Evolutionary conservation across 2,329 filamentous ascomycete genomes (phyloP), one percentile per base, ranked within the genome.

Genomic region (Paecilomyces niveus): DNA sequence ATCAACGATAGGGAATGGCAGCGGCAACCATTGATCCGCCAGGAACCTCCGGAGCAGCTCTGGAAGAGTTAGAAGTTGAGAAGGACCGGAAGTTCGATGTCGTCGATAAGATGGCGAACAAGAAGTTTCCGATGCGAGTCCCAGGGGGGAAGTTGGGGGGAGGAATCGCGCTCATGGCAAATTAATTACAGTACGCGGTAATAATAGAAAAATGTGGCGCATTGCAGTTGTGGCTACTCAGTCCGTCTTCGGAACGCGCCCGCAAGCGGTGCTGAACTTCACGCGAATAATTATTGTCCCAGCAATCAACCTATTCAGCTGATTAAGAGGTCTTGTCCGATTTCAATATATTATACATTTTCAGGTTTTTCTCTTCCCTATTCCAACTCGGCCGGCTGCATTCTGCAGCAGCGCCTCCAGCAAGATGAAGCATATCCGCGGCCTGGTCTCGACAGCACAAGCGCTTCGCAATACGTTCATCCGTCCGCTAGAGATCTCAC

Each of bases 401-500:
- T n/a, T 39, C 49, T 13, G n/a, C 29, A 49, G 21, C 15, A n/a
- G 33, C 33, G n/a, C 31, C 52, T 51, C 13, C 7, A n/a, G 29
- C 58, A 65, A 58, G 18, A 73, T 74, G 72, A 70, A 67, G 57
- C 70, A 72, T 58, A 67, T 65, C 31, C 70, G 71, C 55, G 64
- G 68, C 51, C 65, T 73, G 59, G 57, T 70, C 49, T 72, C 70
- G 6, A 68, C 67, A 10, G 66, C 70, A 54, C 70, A 71, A 54
- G 68, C 66, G 18, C 61, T 73, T 56, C 70, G 70, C 56, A 66
- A 63, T 53, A 67, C 64, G 54, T 72, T 72, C 61, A 54, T 70
- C 15, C 6, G 62, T 32, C 64, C 71, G 18, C 54, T 62, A 49
- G 55, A 61, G 58, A 57, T 53, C 26, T 49, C 64, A 29, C 65